Evolutionary conservation across 257 asterid genomes (phyloP), one percentile per base, ranked within the genome.

Genomic region (Catharanthus roseus): DNA sequence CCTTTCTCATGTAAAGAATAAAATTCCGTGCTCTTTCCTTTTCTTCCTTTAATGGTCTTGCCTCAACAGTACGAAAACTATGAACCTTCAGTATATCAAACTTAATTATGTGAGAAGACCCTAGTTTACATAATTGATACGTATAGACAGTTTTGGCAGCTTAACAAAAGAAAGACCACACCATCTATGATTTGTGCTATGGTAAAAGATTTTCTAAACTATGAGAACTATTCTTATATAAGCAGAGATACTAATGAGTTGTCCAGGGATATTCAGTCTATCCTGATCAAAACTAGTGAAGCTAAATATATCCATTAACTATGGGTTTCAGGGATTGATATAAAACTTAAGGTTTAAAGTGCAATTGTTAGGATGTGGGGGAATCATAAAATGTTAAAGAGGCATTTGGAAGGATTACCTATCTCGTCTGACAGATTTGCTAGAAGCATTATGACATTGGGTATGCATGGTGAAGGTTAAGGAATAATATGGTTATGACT

Each of bases 1-100:
- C 69, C 74, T 76, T 68, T 77, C 67, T 65, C 72, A 63, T 78
- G 51, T 70, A 65, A 73, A 77, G 45, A 73, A 54, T 77, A 31
- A 66, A 47, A 44, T n/a, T 63, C 67, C 28, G 66, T 55, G 42
- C 34, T 60, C 70, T 39, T 67, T 54, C 12, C 33, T 67, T 68
- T 51, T 50, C 39, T 51, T 10, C 3, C n/a, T 70, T 66, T 16
- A 39, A 19, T 55, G 38, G 67, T 76, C 39, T 68, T 8, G 34
- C 19, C 11, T n/a, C 26, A 67, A 29, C 38, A 29, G n/a, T 15
- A 3, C 36, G 53, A 44, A 63, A 44, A 19, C 21, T 41, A 10
- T 29, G 36, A 31, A 55, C 18, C 49, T 24, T 13, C 0, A 51
- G 21, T 51, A 23, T 57, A 19, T 38, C 6, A 70, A 33, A 12